phyloP scores from a whole-genome alignment of 208 protist genomes.

The Sergeia podlipaevii region DNA sequence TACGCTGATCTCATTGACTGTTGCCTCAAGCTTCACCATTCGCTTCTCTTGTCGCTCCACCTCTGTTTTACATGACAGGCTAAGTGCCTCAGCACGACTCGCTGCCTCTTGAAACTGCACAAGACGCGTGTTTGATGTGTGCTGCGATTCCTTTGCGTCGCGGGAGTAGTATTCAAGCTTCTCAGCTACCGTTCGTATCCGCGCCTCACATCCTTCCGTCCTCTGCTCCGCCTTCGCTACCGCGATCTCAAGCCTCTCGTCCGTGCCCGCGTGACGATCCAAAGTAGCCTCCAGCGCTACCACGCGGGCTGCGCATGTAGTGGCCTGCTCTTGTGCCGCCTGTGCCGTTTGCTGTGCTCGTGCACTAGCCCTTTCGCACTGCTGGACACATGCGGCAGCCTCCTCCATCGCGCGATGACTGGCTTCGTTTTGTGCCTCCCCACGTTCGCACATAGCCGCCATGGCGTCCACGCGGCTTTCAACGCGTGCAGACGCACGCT shows the following conservation, averaged over 20 bases:
- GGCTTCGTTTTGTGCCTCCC: slow-evolving; percentile 39
- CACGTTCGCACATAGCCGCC: slow-evolving; percentile 36
- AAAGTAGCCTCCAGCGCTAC: slow-evolving; percentile 11
- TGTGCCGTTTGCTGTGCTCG: slow-evolving; percentile 19
- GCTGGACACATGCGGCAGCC: slow-evolving; percentile 20
- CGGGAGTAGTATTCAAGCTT: slow-evolving; percentile 22
- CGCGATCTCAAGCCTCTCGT: slow-evolving; percentile 16
- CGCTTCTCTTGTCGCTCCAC: slow-evolving; percentile 65
- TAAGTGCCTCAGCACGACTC: slow-evolving; percentile 42
- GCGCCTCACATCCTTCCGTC: slow-evolving; percentile 24
- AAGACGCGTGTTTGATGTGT: slow-evolving; percentile 35
- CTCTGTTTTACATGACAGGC: slow-evolving; percentile 45
- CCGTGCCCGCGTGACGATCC: slow-evolving; percentile 9
- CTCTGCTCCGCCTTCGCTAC: slow-evolving; percentile 33
- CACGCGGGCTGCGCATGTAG: slow-evolving; percentile 5
- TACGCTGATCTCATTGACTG: slow-evolving; percentile 12
- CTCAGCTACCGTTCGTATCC: slow-evolving; percentile 26
- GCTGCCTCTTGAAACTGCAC: slow-evolving; percentile 46
- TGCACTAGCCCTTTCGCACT: slow-evolving; percentile 25
- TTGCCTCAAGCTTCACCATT: slow-evolving; percentile 32
- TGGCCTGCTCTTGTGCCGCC: slow-evolving; percentile 14
- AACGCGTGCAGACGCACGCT: slow-evolving; percentile 37
- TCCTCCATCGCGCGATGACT: slow-evolving; percentile 16
- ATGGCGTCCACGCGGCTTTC: slow-evolving; percentile 63
- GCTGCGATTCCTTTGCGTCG: slow-evolving; percentile 24